Conservation (phyloP, 2,329 filamentous ascomycete genomes). For the Colletotrichum lini region DNA sequence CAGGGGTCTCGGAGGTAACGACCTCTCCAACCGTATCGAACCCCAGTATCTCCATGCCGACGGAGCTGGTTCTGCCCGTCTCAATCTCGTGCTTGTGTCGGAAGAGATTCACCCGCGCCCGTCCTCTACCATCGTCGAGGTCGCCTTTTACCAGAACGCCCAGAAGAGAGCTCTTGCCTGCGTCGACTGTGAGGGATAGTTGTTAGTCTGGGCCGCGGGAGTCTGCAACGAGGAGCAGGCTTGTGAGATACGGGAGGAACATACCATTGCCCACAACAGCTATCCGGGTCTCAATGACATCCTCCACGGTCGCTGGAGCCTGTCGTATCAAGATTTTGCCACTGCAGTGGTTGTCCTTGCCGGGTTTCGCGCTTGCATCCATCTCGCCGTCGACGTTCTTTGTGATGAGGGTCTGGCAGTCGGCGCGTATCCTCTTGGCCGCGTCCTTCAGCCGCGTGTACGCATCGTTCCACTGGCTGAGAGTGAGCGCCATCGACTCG, state of each 20-base stretch:
- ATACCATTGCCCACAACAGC: constrained; percentile 94
- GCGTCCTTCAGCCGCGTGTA: constrained; percentile 76
- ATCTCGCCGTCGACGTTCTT: constrained; percentile 86
- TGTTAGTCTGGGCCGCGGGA: not conserved
- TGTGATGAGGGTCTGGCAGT: constrained; percentile 88
- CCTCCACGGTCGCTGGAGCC: constrained; percentile 80
- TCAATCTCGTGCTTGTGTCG: constrained; percentile 98
- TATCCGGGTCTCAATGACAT: constrained; percentile 95
- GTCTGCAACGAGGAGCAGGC: not conserved
- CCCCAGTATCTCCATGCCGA: constrained; percentile 99
- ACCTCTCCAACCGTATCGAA: constrained; percentile 91
- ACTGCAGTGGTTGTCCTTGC: constrained; percentile 80
- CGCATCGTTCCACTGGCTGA: constrained; percentile 82
- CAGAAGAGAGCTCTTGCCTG: constrained; percentile 95
- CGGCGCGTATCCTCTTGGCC: constrained; percentile 75
- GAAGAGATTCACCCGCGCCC: constrained; percentile 95
- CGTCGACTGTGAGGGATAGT: constrained; percentile 78
- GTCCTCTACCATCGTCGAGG: constrained; percentile 93
- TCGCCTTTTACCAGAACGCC: constrained; percentile 96
- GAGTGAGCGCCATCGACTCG: constrained; percentile 83
- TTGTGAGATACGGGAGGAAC: constrained; percentile 37
- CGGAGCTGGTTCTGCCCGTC: constrained; percentile 93
- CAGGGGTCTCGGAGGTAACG: constrained; percentile 84
- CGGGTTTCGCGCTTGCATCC: constrained; percentile 74
- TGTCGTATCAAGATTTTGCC: constrained; percentile 91